phyloP scores from a whole-genome alignment of 1,284 basidiomycete genomes.

The Malassezia japonica region DNA sequence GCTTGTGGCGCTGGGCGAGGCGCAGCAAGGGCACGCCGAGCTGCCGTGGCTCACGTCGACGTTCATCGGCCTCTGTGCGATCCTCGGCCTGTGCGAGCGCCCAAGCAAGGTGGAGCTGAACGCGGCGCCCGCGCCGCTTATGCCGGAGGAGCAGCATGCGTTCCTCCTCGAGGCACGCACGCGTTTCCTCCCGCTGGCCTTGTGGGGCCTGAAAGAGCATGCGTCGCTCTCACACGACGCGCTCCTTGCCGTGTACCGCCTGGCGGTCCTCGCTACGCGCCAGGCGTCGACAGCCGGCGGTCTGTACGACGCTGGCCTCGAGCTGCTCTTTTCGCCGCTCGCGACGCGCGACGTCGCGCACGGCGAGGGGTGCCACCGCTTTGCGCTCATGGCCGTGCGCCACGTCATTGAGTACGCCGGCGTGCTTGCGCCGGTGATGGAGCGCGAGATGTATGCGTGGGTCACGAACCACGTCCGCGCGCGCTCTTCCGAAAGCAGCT shows the following conservation, averaged over 20 bases:
- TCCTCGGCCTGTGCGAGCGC: constrained; percentile 1
- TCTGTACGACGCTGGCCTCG: constrained; percentile 25
- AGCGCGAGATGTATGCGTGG: constrained; percentile 58
- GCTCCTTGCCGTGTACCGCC: constrained; percentile 34
- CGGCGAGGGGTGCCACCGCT: constrained; percentile 60
- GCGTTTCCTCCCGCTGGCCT: constrained; percentile 20
- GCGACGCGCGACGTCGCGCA: constrained; percentile 21
- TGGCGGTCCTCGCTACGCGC: constrained; percentile 36
- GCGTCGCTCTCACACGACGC: constrained; percentile 23
- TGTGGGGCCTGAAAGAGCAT: constrained; percentile 46
- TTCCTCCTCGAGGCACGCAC: constrained; percentile 11
- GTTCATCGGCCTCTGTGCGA: neutral
- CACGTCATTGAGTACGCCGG: constrained; percentile 74
- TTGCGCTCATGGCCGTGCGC: constrained; percentile 75
- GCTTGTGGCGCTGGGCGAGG: neutral
- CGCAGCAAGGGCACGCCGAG: neutral
- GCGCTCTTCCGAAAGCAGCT: constrained; percentile 4
- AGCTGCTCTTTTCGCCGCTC: constrained; percentile 35
- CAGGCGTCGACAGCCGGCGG: constrained; percentile 19
- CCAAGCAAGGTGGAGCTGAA: constrained; percentile 48
- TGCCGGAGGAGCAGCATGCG: constrained; percentile 45
- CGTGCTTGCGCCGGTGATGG: constrained; percentile 65
- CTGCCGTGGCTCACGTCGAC: constrained; percentile 3
- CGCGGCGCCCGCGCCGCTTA: constrained; percentile 56
- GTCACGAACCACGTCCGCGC: constrained; percentile 23